phyloP scores from a whole-genome alignment of 1,284 basidiomycete genomes.

The Chalciporus piperatoides region DNA sequence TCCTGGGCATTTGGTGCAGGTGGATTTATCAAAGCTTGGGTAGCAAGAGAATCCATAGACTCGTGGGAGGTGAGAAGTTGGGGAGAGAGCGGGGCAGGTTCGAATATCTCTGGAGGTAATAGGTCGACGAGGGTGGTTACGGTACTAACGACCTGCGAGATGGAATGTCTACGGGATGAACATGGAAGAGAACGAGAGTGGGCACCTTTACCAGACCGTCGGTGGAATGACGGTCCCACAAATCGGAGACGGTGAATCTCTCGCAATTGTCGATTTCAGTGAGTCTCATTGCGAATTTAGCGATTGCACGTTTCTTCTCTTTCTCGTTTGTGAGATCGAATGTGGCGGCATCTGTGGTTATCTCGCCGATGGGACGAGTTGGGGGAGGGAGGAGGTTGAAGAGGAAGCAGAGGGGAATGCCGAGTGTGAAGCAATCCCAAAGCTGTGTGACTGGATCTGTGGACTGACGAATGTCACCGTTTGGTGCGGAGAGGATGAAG shows the following conservation, averaged over 20 bases:
- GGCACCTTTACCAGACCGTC: constrained; percentile 93
- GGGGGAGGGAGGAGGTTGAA: constrained; percentile 84
- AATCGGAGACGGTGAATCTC: constrained; percentile 80
- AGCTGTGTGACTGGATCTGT: constrained; percentile 89
- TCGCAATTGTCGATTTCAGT: constrained; percentile 62
- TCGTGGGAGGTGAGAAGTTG: constrained; percentile 52
- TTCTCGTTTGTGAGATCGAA: constrained; percentile 71
- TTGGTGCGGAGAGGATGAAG: constrained; percentile 55
- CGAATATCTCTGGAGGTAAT: constrained; percentile 73
- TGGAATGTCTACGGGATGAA: not conserved
- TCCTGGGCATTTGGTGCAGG: constrained; percentile 56
- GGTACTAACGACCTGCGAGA: constrained; percentile 78
- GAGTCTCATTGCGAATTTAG: constrained; percentile 75
- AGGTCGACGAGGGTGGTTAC: constrained; percentile 84
- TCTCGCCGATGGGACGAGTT: constrained; percentile 57
- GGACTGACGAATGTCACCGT: constrained; percentile 61
- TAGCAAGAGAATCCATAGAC: constrained; percentile 55
- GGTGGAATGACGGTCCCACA: constrained; percentile 88
- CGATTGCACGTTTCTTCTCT: constrained; percentile 76
- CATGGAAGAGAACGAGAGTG: constrained; percentile 3
- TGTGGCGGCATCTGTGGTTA: constrained; percentile 63
- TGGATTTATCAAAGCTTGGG: constrained; percentile 38
- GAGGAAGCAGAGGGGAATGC: constrained; percentile 91
- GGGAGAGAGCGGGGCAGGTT: constrained; percentile 59
- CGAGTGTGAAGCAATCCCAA: constrained; percentile 91